Percentiles rank a stretch among this genome's conserved stretches.
Evolutionary conservation across 768 basidiomycete species (phyloP).

Genomic region (Polyporus arcularius): DNA sequence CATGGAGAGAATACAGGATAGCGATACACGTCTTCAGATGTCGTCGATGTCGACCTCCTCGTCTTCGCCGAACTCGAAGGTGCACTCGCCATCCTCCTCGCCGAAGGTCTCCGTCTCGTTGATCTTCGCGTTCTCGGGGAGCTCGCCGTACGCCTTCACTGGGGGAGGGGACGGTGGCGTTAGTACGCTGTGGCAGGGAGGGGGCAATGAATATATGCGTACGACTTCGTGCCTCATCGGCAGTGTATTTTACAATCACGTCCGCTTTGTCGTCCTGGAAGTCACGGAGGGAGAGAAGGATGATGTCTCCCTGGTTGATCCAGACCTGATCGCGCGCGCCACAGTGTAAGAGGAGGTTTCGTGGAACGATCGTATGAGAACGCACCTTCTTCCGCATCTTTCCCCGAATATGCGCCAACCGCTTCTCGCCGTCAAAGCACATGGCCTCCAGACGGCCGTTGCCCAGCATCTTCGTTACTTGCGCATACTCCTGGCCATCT

Average conservation of each 20-base stretch:
- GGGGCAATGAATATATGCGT: conserved; percentile 29
- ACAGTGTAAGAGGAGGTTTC: neutral
- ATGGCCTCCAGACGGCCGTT: conserved; percentile 95
- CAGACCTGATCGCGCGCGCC: conserved; percentile 70
- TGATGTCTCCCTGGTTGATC: conserved; percentile 99
- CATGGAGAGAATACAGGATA: conserved; percentile 18
- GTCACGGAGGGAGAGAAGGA: conserved; percentile 91
- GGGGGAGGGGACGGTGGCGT: conserved; percentile 9
- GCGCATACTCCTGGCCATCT: conserved; percentile 98
- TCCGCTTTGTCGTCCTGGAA: conserved; percentile 99
- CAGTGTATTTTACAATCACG: conserved; percentile 98
- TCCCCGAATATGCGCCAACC: conserved; percentile 96
- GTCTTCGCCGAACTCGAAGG: conserved; percentile 89
- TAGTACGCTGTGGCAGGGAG: neutral
- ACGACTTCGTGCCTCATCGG: conserved; percentile 89
- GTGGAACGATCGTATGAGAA: neutral
- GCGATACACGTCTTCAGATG: conserved; percentile 53
- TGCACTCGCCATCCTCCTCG: conserved; percentile 87
- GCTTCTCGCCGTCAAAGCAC: conserved; percentile 98
- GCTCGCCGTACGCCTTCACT: conserved; percentile 98
- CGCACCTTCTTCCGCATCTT: conserved; percentile 99
- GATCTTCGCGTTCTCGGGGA: conserved; percentile 95
- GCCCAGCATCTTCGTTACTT: conserved; percentile 98
- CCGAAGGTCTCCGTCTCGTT: conserved; percentile 95
- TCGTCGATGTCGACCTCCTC: conserved; percentile 90